Evolutionary conservation across 129 eudicot species (phyloP), one percentile per base, ranked within the genome.

Genomic region (Mikania micrantha): DNA sequence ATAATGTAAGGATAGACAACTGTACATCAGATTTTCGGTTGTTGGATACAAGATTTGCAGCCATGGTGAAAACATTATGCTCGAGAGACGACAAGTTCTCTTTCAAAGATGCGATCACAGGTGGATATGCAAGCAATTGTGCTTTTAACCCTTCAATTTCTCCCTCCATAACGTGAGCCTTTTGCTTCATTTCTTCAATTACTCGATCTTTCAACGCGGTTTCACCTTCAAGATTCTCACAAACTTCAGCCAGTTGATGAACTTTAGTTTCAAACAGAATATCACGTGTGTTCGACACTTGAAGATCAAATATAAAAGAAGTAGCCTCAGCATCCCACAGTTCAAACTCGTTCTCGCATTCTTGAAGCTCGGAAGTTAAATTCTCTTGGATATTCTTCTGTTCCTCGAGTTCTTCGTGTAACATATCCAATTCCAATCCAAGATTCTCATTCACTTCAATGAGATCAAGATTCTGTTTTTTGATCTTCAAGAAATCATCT

Each of bases 241-340:
- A 93, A 27, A 83, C 84, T 66, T 75, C 86, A 66, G 77, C 52
- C 47, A 93, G 82, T 74, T 93, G 93, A 9, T 84, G 81, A 72
- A 85, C 84, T 74, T 93, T 89, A 59, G 84, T 76, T 66, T 82
- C 84, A 31, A 80, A 79, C 17, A 89, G 67, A 69, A 83, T 83
- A 75, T 85, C 99, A 16, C 87, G 77, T 8, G 88, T 64, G 66
- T 81, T 77, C 1, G 95, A 85, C 40, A 84, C 32, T 72, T 93
- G 99, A 77, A 93, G 95, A 79, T 89, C 95, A 49, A 93, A 93
- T 70, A 83, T 79, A 67, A 93, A 93, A 1, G 92, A 64, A 13
- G 90, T 53, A 1, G 99, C 99, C 80, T 93, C 99, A 6, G 99
- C 83, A 47, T 93, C 99, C 96, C 96, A 93, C 19, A 93, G 78